phyloP scores from a whole-genome alignment of 1,284 basidiomycete genomes.

The Trametes hirsuta region DNA sequence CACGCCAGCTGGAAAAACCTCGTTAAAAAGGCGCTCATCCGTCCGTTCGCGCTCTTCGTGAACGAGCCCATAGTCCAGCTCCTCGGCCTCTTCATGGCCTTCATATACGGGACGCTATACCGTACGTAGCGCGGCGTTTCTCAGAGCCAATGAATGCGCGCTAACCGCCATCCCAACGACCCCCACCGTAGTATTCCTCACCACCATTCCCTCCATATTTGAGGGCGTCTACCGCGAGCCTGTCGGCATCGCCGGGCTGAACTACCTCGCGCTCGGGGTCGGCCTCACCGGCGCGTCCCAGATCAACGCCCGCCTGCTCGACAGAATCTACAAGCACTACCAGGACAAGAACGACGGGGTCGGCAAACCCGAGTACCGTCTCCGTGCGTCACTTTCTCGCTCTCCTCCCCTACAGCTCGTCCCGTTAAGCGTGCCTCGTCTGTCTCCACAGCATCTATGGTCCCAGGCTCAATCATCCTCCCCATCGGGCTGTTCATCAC shows the following conservation, averaged over 20 bases:
- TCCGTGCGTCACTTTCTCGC: slow-evolving; percentile 27
- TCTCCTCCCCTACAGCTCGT: background rate
- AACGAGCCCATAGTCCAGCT: slow-evolving; percentile 51
- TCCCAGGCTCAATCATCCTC: slow-evolving; percentile 57
- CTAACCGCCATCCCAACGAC: background rate
- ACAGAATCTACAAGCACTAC: slow-evolving; percentile 55
- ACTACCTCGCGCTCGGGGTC: slow-evolving; percentile 67
- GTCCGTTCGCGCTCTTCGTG: slow-evolving; percentile 49
- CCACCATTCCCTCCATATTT: slow-evolving; percentile 68
- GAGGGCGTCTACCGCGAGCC: slow-evolving; percentile 50
- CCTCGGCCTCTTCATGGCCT: slow-evolving; percentile 51
- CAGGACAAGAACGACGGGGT: slow-evolving; percentile 53
- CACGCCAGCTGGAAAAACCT: slow-evolving; percentile 41
- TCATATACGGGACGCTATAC: slow-evolving; percentile 58
- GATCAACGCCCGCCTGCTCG: slow-evolving; percentile 58
- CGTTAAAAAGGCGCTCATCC: slow-evolving; percentile 41
- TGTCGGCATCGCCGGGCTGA: slow-evolving; percentile 58
- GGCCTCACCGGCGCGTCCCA: slow-evolving; percentile 59
- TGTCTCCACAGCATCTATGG: slow-evolving; percentile 52
- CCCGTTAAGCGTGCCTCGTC: background rate
- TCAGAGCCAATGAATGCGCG: background rate
- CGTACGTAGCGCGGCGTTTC: slow-evolving; percentile 39
- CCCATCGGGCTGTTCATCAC: slow-evolving; percentile 63
- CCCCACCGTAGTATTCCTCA: slow-evolving; percentile 57
- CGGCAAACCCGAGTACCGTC: slow-evolving; percentile 59